Percentiles rank a stretch among this genome's conserved stretches.
These are phyloP conservation scores for Backusella psychrophila DNA, from an alignment of 192 early-diverging fungal species.

Conservation along the genomic window DNA sequence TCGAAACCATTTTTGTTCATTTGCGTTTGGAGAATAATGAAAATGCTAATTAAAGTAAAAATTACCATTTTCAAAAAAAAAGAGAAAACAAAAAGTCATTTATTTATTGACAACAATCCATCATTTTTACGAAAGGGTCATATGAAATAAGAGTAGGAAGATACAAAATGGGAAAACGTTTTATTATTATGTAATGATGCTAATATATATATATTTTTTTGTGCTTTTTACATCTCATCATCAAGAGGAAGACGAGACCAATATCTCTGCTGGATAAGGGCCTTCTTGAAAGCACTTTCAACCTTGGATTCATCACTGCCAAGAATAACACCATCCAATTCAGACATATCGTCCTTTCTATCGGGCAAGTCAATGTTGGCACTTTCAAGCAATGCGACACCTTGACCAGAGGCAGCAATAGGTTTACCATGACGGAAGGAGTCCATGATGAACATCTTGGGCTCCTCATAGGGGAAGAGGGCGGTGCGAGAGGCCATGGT, in stretches of 20 bases:
- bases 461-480: slow-evolving; percentile 21
- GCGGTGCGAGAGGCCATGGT: neutral
- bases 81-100: neutral
- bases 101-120: neutral
- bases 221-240: neutral
- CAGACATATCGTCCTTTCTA: neutral
- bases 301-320: neutral
- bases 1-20: neutral
- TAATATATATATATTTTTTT: neutral
- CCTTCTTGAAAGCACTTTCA: slow-evolving; percentile 1
- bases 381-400: slow-evolving; percentile 9
- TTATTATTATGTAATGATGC: neutral
- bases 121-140: neutral
- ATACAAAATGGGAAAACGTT: neutral
- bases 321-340: slow-evolving; percentile 12
- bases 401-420: slow-evolving; percentile 16
- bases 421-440: slow-evolving; percentile 24
- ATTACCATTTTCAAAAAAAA: neutral
- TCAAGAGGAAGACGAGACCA: slow-evolving; percentile 22
- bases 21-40: neutral
- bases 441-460: slow-evolving; percentile 14
- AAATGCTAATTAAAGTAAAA: neutral
- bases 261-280: slow-evolving; percentile 15
- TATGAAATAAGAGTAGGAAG: neutral
- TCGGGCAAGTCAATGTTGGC: slow-evolving; percentile 1